Evolutionary conservation across 148 eudicot species (phyloP), one percentile per base, ranked within the genome.

Genomic region (Tetragonia tetragonoides): DNA sequence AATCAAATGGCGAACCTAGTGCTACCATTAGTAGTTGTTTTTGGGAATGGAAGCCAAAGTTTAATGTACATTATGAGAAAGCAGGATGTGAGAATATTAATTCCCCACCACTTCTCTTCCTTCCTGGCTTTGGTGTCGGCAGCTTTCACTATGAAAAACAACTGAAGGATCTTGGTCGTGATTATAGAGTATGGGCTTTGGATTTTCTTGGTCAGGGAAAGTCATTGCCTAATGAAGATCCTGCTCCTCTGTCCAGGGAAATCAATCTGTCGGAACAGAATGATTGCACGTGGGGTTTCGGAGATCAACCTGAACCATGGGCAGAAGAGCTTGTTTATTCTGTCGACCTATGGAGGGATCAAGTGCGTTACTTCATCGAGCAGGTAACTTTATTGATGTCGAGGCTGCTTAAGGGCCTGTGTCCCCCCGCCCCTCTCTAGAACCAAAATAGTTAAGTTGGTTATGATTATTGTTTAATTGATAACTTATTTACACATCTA

Each of bases 111-210:
- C 78, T 95, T 66, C 92, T 95, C 61, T 91, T 92, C 76, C 92
- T 95, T 67, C 99, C 99, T 53, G 99, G 99, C 62, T 95, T 95
- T 73, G 99, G 99, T 77, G 99, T 91, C 24, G 99, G 99, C 77
- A 91, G 94, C 70, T 95, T 95, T 85, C 99, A 95, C 83, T 95
- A 92, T 54, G 89, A 95, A 62, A 93, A 95, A 76, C 99, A 95
- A 83, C 84, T 95, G 44, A 90, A 86, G 83, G 99, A 92, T 87
- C 83, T 95, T 70, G 97, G 99, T 46, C 92, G 90, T 68, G 91
- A 92, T 81, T 91, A 71, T 80, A 89, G 97, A 83, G 94, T 86
- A 24, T 95, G 88, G 87, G 96, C 99, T 21, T 41, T 95, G 64
- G 99, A 95, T 93, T 95, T 95, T 85, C 93, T 95, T 63, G 99